phyloP scores from a whole-genome alignment of 1,139 yeast genomes.

The Pichia sp. region DNA sequence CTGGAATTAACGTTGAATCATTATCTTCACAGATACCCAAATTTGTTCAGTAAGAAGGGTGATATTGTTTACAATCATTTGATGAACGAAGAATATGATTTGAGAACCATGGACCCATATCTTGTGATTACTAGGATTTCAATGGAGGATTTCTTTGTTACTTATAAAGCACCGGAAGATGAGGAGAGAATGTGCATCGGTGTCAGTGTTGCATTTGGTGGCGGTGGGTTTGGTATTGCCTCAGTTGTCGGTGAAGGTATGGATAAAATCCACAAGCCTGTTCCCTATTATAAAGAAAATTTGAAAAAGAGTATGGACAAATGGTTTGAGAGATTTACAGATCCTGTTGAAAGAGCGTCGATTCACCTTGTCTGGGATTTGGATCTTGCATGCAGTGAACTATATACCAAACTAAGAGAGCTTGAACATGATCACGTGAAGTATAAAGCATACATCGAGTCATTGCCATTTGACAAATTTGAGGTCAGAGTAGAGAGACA shows the following conservation, averaged over 20 bases:
- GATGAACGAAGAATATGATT: conserved; percentile 45
- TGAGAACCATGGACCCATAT: conserved; percentile 47
- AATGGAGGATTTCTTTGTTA: conserved; percentile 51
- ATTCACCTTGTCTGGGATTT: conserved; percentile 57
- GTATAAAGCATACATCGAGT: conserved; percentile 20
- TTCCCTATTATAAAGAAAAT: conserved; percentile 50
- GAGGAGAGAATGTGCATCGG: conserved; percentile 48
- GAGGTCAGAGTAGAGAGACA: conserved; percentile 61
- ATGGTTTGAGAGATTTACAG: conserved; percentile 47
- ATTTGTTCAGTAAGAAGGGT: conserved; percentile 40
- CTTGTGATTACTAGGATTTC: conserved; percentile 47
- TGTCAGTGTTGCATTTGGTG: conserved; percentile 55
- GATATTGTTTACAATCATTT: conserved; percentile 42
- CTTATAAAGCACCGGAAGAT: conserved; percentile 32
- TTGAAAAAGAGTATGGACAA: conserved; percentile 50
- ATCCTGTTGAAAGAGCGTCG: conserved; percentile 51
- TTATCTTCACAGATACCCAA: conserved; percentile 45
- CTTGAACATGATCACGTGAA: conserved; percentile 27
- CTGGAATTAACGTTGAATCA: conserved; percentile 46
- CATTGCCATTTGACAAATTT: conserved; percentile 43
- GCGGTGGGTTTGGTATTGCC: conserved; percentile 51
- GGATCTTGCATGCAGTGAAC: conserved; percentile 43
- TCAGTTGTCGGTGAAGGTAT: conserved; percentile 43
- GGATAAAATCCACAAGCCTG: conserved; percentile 46
- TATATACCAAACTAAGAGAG: conserved; percentile 34